These are phyloP conservation scores for Sporopachydermia lactativora DNA, from an alignment of 805 yeast genomes.

Conservation along the genomic window DNA sequence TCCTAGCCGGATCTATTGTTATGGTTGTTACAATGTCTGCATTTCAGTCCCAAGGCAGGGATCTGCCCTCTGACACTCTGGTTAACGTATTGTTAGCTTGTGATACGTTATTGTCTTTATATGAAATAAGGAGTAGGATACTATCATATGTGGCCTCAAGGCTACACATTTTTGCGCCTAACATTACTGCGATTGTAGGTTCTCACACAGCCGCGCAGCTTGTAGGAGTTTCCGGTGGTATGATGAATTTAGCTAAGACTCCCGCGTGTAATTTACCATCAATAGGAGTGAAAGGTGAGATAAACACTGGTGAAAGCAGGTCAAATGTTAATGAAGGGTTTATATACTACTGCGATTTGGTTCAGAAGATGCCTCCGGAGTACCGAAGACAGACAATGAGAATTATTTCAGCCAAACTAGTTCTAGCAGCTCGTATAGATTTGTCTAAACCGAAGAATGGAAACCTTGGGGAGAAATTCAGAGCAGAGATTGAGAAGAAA, in stretches of 20 bases:
- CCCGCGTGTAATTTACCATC: slow-evolving; percentile 82
- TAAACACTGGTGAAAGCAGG: slow-evolving; percentile 26
- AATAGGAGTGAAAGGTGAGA: slow-evolving; percentile 41
- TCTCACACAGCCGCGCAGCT: slow-evolving; percentile 61
- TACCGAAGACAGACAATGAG: slow-evolving; percentile 58
- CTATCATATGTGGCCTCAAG: slow-evolving; percentile 41
- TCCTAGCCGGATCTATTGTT: slow-evolving; percentile 48
- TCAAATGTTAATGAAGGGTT: slow-evolving; percentile 47
- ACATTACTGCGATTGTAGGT: slow-evolving; percentile 59
- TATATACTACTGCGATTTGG: slow-evolving; percentile 43
- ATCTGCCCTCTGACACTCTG: slow-evolving; percentile 22
- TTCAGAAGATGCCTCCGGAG: slow-evolving; percentile 44
- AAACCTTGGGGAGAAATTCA: slow-evolving; percentile 41
- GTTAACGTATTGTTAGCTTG: slow-evolving; percentile 30
- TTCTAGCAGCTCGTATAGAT: slow-evolving; percentile 78
- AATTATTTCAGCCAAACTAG: slow-evolving; percentile 63
- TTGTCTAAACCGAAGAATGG: slow-evolving; percentile 34
- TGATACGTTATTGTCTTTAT: slow-evolving; percentile 30
- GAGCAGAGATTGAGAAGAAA: slow-evolving; percentile 42
- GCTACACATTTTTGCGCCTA: slow-evolving; percentile 60
- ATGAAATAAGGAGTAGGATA: slow-evolving; percentile 28
- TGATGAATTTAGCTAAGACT: slow-evolving; percentile 45
- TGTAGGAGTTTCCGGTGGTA: slow-evolving; percentile 54
- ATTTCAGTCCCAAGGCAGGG: slow-evolving; percentile 27
- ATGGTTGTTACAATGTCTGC: slow-evolving; percentile 67